Evolutionary conservation across 768 basidiomycete species (phyloP).

Genomic region (Tylopilus felleus): DNA sequence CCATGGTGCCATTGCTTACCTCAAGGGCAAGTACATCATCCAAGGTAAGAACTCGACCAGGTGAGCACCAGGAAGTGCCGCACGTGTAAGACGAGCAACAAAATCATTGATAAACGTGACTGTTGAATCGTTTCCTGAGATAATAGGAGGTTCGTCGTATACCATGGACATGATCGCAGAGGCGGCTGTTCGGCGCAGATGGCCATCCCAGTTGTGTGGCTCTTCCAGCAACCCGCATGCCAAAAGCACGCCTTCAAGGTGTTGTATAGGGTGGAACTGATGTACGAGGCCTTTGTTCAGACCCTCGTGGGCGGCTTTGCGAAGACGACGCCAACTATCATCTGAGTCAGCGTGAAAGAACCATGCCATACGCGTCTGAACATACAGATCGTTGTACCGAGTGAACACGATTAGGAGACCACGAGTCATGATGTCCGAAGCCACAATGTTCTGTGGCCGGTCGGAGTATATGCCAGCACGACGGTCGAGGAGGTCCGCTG

Average conservation of each 20-base stretch:
- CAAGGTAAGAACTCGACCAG: constrained; percentile 37
- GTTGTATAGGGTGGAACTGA: constrained; percentile 2
- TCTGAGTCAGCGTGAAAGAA: not conserved
- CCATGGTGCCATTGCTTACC: not conserved
- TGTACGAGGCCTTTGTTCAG: constrained; percentile 2
- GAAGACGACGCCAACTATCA: constrained; percentile 8
- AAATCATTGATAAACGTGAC: constrained; percentile 18
- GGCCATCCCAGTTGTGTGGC: constrained; percentile 30
- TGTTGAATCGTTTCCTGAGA: constrained; percentile 1
- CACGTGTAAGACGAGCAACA: constrained; percentile 28
- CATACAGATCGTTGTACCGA: constrained; percentile 7
- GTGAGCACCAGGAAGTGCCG: constrained; percentile 36
- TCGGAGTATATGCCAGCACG: constrained; percentile 33
- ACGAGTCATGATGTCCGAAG: constrained; percentile 30
- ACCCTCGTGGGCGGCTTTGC: constrained; percentile 6
- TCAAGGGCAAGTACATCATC: constrained; percentile 31
- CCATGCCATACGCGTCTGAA: not conserved
- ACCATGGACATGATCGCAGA: constrained; percentile 28
- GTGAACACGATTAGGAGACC: constrained; percentile 27
- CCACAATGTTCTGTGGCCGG: constrained; percentile 31
- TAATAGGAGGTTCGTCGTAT: constrained; percentile 20
- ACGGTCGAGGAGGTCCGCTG: constrained; percentile 38
- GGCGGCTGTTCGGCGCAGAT: constrained; percentile 29
- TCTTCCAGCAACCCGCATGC: constrained; percentile 25
- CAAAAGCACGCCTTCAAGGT: constrained; percentile 5